Evolutionary conservation across 257 asterid genomes (phyloP).

Genomic region (Striga asiatica): DNA sequence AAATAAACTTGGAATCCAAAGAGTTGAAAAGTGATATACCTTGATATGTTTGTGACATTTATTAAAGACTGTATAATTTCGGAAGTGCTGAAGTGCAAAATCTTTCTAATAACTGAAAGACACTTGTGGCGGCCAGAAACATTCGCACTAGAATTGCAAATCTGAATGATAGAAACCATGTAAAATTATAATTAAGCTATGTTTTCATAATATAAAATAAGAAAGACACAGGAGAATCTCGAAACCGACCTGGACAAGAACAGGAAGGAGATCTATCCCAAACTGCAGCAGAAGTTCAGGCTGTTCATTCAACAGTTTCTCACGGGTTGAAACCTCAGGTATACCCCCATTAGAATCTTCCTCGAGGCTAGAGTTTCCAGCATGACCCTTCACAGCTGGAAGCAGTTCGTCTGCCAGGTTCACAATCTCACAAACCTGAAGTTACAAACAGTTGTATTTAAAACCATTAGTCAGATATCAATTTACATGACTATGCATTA

Average conservation of each 20-base stretch:
- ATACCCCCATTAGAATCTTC: slow-evolving; percentile 37
- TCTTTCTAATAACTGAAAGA: slow-evolving; percentile 69
- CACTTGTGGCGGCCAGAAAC: slow-evolving; percentile 82
- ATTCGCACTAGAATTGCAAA: slow-evolving; percentile 78
- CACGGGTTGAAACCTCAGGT: slow-evolving; percentile 48
- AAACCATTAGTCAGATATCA: too few species aligned
- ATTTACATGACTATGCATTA: too few species aligned
- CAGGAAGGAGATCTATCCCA: slow-evolving; percentile 76
- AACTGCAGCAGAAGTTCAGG: slow-evolving; percentile 75
- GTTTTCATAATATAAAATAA: neutral
- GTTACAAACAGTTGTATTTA: neutral
- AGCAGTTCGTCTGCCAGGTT: slow-evolving; percentile 86
- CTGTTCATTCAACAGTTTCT: slow-evolving; percentile 56
- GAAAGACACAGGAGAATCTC: neutral
- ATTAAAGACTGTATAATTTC: slow-evolving; percentile 59
- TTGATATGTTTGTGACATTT: slow-evolving; percentile 52
- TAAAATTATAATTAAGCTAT: neutral
- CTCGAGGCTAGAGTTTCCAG: slow-evolving; percentile 40
- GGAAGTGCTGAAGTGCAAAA: slow-evolving; percentile 66
- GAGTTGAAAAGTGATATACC: slow-evolving; percentile 25
- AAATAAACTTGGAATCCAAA: neutral
- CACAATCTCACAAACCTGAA: slow-evolving; percentile 71
- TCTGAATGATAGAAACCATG: slow-evolving; percentile 33
- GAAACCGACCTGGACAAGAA: slow-evolving; percentile 56
- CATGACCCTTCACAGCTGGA: slow-evolving; percentile 53